Conservation (phyloP, 768 basidiomycete species). For the Boletus patriciae region DNA sequence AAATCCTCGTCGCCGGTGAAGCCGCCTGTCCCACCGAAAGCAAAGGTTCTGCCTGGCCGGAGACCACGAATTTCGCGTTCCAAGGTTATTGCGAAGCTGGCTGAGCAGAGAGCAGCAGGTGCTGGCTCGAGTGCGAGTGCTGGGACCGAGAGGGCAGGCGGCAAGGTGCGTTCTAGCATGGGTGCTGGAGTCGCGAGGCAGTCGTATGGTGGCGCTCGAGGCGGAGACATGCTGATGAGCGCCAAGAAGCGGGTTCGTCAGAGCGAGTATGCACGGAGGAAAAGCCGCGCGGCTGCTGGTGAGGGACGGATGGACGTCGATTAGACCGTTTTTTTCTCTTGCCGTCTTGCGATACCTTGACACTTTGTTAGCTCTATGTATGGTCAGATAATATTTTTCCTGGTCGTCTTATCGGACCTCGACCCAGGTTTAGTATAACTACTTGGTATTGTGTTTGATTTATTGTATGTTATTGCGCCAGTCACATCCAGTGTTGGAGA, state of each 20-base stretch:
- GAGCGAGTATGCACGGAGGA: slow-evolving; percentile 68
- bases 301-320: slow-evolving; percentile 18
- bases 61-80: slow-evolving; percentile 81
- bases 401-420: background rate
- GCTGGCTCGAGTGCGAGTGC: slow-evolving; percentile 8
- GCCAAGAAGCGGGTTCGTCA: slow-evolving; percentile 74
- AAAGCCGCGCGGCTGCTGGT: slow-evolving; percentile 40
- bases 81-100: slow-evolving; percentile 73
- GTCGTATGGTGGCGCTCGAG: slow-evolving; percentile 26
- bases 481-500: background rate
- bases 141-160: slow-evolving; percentile 24
- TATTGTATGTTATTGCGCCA: slow-evolving; percentile 12
- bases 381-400: slow-evolving; percentile 9
- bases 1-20: slow-evolving; percentile 7
- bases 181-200: slow-evolving; percentile 33
- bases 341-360: slow-evolving; percentile 12
- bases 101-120: slow-evolving; percentile 60
- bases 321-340: background rate
- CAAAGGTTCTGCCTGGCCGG: slow-evolving; percentile 42
- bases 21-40: slow-evolving; percentile 25
- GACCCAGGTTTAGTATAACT: background rate
- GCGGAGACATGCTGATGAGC: slow-evolving; percentile 51
- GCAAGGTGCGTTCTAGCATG: slow-evolving; percentile 52
- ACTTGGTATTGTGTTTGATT: background rate
- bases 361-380: slow-evolving; percentile 7